Conservation (phyloP, 306 rosid species). For the Malus asiatica region DNA sequence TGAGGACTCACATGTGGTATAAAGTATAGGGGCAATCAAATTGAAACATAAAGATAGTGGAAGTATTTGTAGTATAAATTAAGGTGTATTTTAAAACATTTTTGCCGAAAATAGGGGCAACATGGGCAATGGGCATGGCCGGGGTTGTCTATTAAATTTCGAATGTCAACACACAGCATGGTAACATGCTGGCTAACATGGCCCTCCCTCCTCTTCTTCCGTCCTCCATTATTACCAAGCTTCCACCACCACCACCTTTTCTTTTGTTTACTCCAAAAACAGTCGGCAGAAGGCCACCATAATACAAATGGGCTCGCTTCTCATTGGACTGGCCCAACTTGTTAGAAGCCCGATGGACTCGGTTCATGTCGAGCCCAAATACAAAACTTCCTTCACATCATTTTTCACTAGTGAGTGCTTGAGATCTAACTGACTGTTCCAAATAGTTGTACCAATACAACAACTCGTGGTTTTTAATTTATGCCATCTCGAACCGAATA, state of each 20-base stretch:
- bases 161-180: background rate
- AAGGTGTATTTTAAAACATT: background rate
- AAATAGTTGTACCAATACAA: no score
- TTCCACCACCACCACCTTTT: background rate
- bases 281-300: background rate
- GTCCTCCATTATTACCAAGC: background rate
- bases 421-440: no score
- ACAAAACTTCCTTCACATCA: background rate
- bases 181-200: background rate
- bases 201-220: background rate
- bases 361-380: background rate
- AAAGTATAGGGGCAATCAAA: no score
- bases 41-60: background rate
- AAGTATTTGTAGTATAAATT: background rate
- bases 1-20: background rate
- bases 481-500: no score
- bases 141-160: background rate
- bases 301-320: background rate
- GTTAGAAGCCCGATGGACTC: no score
- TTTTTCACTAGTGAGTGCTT: no score
- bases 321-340: background rate
- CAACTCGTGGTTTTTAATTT: no score
- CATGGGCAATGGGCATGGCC: conserved; percentile 14
- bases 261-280: background rate
- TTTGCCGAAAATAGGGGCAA: background rate